phyloP scores from a whole-genome alignment of 2,329 filamentous ascomycete species.

The Colletotrichum magnum region DNA sequence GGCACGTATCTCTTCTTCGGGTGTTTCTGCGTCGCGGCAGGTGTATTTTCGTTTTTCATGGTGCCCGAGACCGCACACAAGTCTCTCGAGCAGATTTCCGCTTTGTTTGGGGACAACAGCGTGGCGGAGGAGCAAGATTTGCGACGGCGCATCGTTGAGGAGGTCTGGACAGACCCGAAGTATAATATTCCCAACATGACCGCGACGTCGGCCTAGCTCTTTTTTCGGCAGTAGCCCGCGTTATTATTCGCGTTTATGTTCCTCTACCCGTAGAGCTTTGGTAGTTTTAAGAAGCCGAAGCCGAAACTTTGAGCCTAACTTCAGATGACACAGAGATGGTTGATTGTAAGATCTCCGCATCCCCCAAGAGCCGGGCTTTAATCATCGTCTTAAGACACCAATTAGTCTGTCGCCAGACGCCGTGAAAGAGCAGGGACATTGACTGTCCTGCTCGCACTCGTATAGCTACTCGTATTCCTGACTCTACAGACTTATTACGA shows the following conservation, averaged over 20 bases:
- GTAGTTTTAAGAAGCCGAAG: too few relatives aligned
- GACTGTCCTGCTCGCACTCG: too few relatives aligned
- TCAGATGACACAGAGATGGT: too few relatives aligned
- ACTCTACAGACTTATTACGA: too few relatives aligned
- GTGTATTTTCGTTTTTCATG: constrained; percentile 62
- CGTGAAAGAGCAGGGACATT: too few relatives aligned
- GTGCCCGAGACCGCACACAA: constrained; percentile 65
- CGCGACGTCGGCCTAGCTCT: not conserved
- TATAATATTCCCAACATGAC: not conserved
- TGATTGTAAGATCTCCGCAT: too few relatives aligned
- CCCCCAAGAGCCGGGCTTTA: too few relatives aligned
- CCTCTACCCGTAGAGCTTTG: not conserved
- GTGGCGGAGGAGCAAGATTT: constrained; percentile 13
- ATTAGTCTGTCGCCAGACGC: too few relatives aligned
- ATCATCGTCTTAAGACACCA: too few relatives aligned
- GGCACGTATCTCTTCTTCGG: constrained; percentile 69
- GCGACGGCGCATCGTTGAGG: constrained; percentile 8
- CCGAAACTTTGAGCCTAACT: too few relatives aligned
- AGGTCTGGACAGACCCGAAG: constrained; percentile 16
- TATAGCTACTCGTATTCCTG: too few relatives aligned
- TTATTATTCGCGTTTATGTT: not conserved
- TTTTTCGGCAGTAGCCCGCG: not conserved
- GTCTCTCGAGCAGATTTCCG: constrained; percentile 63
- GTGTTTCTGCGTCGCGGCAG: constrained; percentile 63
- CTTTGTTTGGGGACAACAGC: constrained; percentile 45